Evolutionary conservation across 768 basidiomycete genomes (phyloP), one percentile per base, ranked within the genome.

Genomic region (Kwoniella pini): DNA sequence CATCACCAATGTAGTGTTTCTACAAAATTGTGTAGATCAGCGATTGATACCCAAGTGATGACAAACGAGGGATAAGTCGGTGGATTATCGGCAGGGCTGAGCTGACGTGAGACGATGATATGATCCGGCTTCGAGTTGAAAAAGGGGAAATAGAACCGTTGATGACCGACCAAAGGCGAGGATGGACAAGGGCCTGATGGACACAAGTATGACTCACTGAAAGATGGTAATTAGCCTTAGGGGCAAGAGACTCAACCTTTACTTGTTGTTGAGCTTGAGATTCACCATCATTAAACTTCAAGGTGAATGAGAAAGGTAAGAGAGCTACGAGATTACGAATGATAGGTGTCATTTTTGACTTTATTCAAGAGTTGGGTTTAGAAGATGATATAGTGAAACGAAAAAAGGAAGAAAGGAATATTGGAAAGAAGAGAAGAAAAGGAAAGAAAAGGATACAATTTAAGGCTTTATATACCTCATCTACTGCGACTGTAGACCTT

Each of bases 1-100:
- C 54, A 12, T 48, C 13, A 22, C 60, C 60, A 31, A 21, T n/a
- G 31, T 52, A 62, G 33, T 49, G 21, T 42, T 46, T 48, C 60
- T 62, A 24, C 22, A 19, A 17, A 3, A 19, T 19, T 24, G 15
- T 13, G 13, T 11, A 36, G 5, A 30, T 59, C 57, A 59, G 57
- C 27, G 7, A 22, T n/a, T n/a, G n/a, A n/a, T n/a, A n/a, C n/a
- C n/a, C n/a, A n/a, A n/a, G n/a, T n/a, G n/a, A n/a, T n/a, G n/a
- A n/a, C 40, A 42, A 42, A 19, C 9, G 6, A 42, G 40, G 40
- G n/a, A 19, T 9, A 42, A 42, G 40, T 5, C 46, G 19, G 7
- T 19, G 44, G 44, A n/a, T 7, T n/a, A n/a, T n/a, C n/a, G n/a
- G n/a, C n/a, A n/a, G 19, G n/a, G 40, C 12, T 42, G 40, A 58